Conservation (phyloP, 2,329 filamentous ascomycete genomes). For the Pestalotiopsis sp. region DNA sequence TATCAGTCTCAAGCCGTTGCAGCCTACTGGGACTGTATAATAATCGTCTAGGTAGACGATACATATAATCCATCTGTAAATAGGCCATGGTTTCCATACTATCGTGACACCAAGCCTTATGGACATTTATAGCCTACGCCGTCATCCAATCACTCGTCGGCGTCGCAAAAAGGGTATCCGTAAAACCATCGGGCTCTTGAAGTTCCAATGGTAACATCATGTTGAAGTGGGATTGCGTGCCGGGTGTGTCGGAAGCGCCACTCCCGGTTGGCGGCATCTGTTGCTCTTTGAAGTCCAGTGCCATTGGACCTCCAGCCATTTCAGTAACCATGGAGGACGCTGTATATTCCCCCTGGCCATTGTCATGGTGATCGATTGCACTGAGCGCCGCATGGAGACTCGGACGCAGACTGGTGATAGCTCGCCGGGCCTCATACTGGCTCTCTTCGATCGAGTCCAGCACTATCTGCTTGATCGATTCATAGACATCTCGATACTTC, state of each 20-base stretch:
- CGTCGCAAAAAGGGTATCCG: background rate
- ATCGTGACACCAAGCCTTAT: too few species aligned
- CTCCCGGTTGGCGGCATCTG: background rate
- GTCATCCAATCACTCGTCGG: slow-evolving; percentile 26
- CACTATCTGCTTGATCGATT: slow-evolving; percentile 13
- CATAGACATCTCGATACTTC: slow-evolving; percentile 14
- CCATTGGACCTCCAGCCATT: slow-evolving; percentile 9
- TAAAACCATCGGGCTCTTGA: slow-evolving; percentile 9
- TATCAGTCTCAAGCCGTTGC: too few species aligned
- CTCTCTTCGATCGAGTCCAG: slow-evolving; percentile 15
- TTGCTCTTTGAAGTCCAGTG: background rate
- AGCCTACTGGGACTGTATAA: too few species aligned
- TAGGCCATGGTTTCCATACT: too few species aligned
- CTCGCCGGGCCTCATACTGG: slow-evolving; percentile 4
- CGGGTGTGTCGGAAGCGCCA: background rate
- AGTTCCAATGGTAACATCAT: slow-evolving; percentile 12
- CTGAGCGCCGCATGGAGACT: slow-evolving; percentile 7
- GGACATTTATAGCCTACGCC: background rate
- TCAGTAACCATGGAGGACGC: slow-evolving; percentile 10
- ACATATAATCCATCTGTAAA: too few species aligned
- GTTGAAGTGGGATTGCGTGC: background rate
- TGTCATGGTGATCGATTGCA: background rate
- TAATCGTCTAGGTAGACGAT: too few species aligned
- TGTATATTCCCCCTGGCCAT: slow-evolving; percentile 4
- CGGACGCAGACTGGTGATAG: slow-evolving; percentile 9